Percentiles rank a stretch among this genome's conserved stretches.
phyloP scores from a whole-genome alignment of 2,329 filamentous ascomycete species.

The Fusarium staphyleae region DNA sequence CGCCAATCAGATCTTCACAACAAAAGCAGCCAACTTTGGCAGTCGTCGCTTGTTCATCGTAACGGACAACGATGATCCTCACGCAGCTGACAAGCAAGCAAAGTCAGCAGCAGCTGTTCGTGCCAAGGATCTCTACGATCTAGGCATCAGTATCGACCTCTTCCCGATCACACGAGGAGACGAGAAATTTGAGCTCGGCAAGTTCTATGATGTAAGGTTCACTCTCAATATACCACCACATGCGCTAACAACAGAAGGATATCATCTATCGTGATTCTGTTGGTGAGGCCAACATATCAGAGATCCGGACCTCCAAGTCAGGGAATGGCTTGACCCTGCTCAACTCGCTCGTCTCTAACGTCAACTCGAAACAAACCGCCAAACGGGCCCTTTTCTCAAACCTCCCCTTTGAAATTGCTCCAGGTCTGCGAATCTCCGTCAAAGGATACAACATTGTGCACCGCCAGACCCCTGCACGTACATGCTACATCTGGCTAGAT shows the following conservation, averaged over 20 bases:
- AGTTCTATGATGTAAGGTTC: conserved; percentile 83
- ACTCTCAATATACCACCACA: not conserved
- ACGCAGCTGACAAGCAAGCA: conserved; percentile 73
- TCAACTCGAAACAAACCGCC: conserved; percentile 88
- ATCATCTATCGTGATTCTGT: conserved; percentile 84
- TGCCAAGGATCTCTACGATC: conserved; percentile 93
- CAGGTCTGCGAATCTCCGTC: conserved; percentile 83
- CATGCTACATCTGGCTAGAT: conserved; percentile 85
- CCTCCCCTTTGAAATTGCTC: conserved; percentile 86
- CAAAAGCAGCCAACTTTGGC: conserved; percentile 91
- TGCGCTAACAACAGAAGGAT: conserved; percentile 61
- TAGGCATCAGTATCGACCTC: conserved; percentile 89
- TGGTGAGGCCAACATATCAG: conserved; percentile 65
- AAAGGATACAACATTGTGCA: conserved; percentile 93
- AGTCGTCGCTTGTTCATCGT: conserved; percentile 94
- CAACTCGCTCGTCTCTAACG: conserved; percentile 81
- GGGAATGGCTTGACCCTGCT: conserved; percentile 81
- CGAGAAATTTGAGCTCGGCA: conserved; percentile 77
- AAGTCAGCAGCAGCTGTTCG: conserved; percentile 81
- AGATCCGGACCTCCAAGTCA: conserved; percentile 69
- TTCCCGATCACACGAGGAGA: conserved; percentile 83
- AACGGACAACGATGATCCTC: conserved; percentile 91
- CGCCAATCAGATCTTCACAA: conserved; percentile 95
- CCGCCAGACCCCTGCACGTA: conserved; percentile 79
- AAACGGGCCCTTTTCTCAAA: conserved; percentile 87